A percentile compares a stretch with the other conserved stretches of the same genome.
Evolutionary conservation across 352 stramenopile species (phyloP).

Genomic region (Phytopythium boreale): DNA sequence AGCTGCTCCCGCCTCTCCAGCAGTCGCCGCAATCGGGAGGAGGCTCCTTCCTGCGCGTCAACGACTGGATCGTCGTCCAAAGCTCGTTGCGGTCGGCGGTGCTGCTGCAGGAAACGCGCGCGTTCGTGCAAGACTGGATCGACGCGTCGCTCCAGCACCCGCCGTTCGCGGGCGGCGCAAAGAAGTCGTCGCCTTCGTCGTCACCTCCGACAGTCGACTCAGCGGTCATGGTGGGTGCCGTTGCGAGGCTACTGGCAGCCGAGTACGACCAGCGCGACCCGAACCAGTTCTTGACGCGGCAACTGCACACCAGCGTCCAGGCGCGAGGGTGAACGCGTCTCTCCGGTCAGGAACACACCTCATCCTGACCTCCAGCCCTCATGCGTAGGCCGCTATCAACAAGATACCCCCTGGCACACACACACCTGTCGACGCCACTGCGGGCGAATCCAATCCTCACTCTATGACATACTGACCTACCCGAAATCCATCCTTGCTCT

Average conservation of each 20-base stretch:
- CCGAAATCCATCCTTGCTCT: neutral
- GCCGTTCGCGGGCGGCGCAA: conserved; percentile 13
- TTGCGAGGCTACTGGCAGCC: conserved; percentile 35
- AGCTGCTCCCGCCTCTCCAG: conserved; percentile 48
- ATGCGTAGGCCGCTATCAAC: neutral
- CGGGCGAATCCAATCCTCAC: neutral
- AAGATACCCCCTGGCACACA: neutral
- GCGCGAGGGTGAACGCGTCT: neutral
- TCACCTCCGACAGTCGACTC: conserved; percentile 3
- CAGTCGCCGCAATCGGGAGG: conserved; percentile 19
- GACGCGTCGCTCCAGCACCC: conserved; percentile 34
- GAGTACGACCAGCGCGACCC: conserved; percentile 52
- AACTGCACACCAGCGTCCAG: conserved; percentile 18
- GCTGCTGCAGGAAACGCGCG: conserved; percentile 50
- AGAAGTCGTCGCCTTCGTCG: neutral
- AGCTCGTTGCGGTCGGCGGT: conserved; percentile 50
- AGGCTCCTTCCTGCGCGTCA: conserved; percentile 41
- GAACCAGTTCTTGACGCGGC: conserved; percentile 40
- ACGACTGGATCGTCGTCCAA: conserved; percentile 71
- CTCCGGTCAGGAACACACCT: neutral
- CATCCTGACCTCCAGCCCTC: neutral
- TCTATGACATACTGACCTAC: conserved; percentile 8
- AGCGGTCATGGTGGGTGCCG: conserved; percentile 22
- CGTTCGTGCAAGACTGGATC: conserved; percentile 25
- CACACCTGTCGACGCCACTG: neutral